Evolutionary conservation across 768 basidiomycete genomes (phyloP).

Genomic region (Boletus huronensis): DNA sequence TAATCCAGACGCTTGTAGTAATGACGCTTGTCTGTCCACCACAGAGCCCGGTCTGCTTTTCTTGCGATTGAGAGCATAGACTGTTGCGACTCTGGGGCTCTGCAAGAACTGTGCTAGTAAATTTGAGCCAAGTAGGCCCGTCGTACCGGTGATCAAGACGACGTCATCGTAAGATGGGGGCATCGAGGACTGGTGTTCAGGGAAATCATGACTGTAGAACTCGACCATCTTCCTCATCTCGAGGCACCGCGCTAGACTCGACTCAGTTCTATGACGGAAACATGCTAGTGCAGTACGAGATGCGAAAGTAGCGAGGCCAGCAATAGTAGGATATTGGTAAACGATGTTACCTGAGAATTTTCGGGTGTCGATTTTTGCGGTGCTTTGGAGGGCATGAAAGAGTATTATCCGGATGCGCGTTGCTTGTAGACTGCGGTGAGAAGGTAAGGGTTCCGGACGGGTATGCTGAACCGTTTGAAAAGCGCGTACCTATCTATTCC

Average conservation of each 20-base stretch:
- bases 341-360: slow-evolving; percentile 33
- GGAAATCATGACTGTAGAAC: slow-evolving; percentile 4
- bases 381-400: slow-evolving; percentile 31
- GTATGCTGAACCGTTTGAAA: background rate
- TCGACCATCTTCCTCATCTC: slow-evolving; percentile 12
- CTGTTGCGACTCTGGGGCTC: slow-evolving; percentile 8
- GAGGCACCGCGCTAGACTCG: slow-evolving; percentile 11
- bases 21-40: slow-evolving; percentile 24
- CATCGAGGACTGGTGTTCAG: slow-evolving; percentile 3
- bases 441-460: background rate
- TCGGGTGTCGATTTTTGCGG: slow-evolving; percentile 17
- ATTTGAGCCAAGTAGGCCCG: slow-evolving; percentile 32
- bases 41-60: slow-evolving; percentile 15
- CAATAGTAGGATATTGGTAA: slow-evolving; percentile 35
- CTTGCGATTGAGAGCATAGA: slow-evolving; percentile 32
- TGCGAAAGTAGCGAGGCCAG: slow-evolving; percentile 18
- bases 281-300: slow-evolving; percentile 2
- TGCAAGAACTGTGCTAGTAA: slow-evolving; percentile 24
- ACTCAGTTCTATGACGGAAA: slow-evolving; percentile 16
- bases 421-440: slow-evolving; percentile 34
- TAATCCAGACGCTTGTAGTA: slow-evolving; percentile 32
- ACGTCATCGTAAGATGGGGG: slow-evolving; percentile 1
- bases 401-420: slow-evolving; percentile 41
- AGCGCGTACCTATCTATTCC: slow-evolving; percentile 10
- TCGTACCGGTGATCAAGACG: slow-evolving; percentile 36